These are phyloP conservation scores for Apophysomyces sp. DNA, from an alignment of 371 early-diverging fungal species.

Conservation along the genomic window DNA sequence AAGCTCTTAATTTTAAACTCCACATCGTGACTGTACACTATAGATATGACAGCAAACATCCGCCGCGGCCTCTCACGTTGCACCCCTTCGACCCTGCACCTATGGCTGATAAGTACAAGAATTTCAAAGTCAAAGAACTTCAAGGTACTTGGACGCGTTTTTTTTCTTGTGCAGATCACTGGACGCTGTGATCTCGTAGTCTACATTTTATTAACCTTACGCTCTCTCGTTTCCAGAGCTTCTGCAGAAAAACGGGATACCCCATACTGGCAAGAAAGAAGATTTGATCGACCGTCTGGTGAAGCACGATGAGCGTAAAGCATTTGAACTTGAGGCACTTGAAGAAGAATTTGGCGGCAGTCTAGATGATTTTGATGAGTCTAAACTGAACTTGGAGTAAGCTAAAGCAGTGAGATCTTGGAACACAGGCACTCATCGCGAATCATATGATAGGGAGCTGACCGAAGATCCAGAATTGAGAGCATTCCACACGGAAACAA, in stretches of 20 bases:
- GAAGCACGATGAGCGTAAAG: constrained; percentile 55
- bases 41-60: background rate
- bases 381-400: constrained; percentile 33
- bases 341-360: constrained; percentile 45
- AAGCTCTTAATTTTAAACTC: no score
- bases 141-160: constrained; percentile 39
- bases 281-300: constrained; percentile 64
- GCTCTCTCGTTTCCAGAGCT: constrained; percentile 34
- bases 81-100: background rate
- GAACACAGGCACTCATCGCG: background rate
- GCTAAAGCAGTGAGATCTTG: background rate
- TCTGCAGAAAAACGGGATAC: constrained; percentile 54
- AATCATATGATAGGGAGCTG: constrained; percentile 9
- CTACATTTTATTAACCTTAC: background rate
- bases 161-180: background rate
- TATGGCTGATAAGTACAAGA: constrained; percentile 49
- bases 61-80: background rate
- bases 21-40: no score
- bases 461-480: constrained; percentile 19
- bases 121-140: constrained; percentile 63
- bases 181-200: background rate
- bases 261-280: constrained; percentile 67
- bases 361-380: constrained; percentile 44
- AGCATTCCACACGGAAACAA: constrained; percentile 9
- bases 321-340: constrained; percentile 43